Evolutionary conservation across 2,329 filamentous ascomycete species (phyloP).

Genomic region (Fusarium poae): DNA sequence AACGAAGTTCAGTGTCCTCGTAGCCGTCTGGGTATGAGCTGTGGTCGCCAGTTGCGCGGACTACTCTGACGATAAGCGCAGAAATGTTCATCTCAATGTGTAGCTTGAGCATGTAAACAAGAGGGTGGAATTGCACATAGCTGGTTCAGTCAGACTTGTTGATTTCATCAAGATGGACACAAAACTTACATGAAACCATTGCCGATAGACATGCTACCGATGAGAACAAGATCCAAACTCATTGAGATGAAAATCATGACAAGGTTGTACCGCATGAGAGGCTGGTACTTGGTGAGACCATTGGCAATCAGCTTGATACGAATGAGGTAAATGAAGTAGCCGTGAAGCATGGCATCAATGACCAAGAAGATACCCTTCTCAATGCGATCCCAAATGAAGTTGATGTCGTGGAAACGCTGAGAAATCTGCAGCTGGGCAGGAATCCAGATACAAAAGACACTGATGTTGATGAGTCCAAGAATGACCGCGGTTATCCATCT

Average conservation of each 20-base stretch:
- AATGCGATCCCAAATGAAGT: conserved; percentile 35
- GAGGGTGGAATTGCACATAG: conserved; percentile 46
- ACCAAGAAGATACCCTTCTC: conserved; percentile 37
- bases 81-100: conserved; percentile 48
- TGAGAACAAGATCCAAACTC: conserved; percentile 46
- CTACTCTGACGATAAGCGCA: conserved; percentile 41
- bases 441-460: conserved; percentile 39
- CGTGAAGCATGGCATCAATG: conserved; percentile 51
- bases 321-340: conserved; percentile 55
- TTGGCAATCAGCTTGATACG: conserved; percentile 58
- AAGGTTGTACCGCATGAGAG: conserved; percentile 55
- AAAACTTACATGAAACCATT: conserved; percentile 43
- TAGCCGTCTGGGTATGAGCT: conserved; percentile 32
- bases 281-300: conserved; percentile 62
- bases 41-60: conserved; percentile 44
- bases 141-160: conserved; percentile 1
- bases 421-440: conserved; percentile 38
- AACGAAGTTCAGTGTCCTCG: conserved; percentile 35
- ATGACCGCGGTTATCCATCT: conserved; percentile 24
- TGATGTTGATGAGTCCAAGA: conserved; percentile 39
- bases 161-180: fast-evolving
- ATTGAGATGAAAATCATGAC: conserved; percentile 46
- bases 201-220: conserved; percentile 44
- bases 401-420: conserved; percentile 27
- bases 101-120: conserved; percentile 47